Conservation (phyloP, 2,329 filamentous ascomycete species). For the Ophiobolus disseminans region DNA sequence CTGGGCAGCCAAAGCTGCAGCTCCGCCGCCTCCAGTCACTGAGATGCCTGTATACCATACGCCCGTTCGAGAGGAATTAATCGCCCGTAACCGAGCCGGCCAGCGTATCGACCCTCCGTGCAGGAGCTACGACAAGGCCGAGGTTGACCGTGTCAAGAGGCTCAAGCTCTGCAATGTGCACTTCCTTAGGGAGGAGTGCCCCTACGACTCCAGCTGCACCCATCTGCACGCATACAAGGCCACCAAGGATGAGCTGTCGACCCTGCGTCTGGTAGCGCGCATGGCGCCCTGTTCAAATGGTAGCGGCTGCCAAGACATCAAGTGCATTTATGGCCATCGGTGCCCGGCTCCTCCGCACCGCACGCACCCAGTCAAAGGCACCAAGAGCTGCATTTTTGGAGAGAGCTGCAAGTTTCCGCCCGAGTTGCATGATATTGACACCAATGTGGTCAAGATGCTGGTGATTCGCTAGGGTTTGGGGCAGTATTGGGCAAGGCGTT, state of each 20-base stretch:
- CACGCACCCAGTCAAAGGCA: constrained; percentile 54
- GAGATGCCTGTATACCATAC: constrained; percentile 30
- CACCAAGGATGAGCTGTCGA: constrained; percentile 59
- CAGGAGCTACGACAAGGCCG: constrained; percentile 60
- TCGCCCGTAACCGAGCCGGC: constrained; percentile 65
- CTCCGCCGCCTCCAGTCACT: constrained; percentile 43
- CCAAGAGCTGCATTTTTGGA: constrained; percentile 64
- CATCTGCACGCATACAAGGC: constrained; percentile 63
- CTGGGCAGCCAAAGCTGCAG: constrained; percentile 44
- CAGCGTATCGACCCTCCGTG: constrained; percentile 64
- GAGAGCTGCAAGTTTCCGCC: constrained; percentile 64
- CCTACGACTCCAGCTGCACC: constrained; percentile 61
- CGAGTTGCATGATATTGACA: constrained; percentile 66
- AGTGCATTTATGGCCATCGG: constrained; percentile 70
- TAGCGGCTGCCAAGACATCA: constrained; percentile 63
- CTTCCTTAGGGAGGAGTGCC: constrained; percentile 65
- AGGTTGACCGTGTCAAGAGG: constrained; percentile 66
- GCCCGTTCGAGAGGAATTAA: constrained; percentile 42
- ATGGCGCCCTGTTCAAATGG: constrained; percentile 69
- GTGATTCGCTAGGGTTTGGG: constrained; percentile 15
- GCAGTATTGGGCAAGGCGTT: not conserved
- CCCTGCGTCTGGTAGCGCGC: constrained; percentile 65
- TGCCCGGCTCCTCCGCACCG: constrained; percentile 60
- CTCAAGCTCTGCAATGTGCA: constrained; percentile 69
- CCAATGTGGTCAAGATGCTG: constrained; percentile 61